Percentiles rank a stretch among this genome's conserved stretches.
phyloP scores from a whole-genome alignment of 1,284 basidiomycete genomes.

The Ustilago loliicola region DNA sequence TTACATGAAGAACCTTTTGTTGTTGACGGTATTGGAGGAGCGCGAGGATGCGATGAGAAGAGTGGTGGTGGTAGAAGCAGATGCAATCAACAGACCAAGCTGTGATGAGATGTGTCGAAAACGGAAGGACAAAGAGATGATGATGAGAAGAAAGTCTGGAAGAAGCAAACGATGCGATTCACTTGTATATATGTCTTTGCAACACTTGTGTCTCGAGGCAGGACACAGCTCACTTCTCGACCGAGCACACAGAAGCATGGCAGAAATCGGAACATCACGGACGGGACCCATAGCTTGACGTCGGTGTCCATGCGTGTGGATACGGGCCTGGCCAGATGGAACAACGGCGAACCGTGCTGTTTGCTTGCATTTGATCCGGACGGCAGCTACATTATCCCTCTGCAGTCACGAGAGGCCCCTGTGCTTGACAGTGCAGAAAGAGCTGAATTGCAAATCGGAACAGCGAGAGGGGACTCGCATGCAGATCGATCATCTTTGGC shows the following conservation, averaged over 20 bases:
- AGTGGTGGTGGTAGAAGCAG: conserved; percentile 25
- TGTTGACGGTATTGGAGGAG: not conserved
- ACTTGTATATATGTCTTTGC: conserved; percentile 47
- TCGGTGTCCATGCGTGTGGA: conserved; percentile 4
- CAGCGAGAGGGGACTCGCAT: not conserved
- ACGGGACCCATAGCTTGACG: conserved; percentile 6
- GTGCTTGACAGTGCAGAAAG: not conserved
- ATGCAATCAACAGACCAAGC: conserved; percentile 13
- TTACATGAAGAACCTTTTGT: conserved; percentile 17
- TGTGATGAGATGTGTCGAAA: conserved; percentile 8
- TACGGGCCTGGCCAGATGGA: not conserved
- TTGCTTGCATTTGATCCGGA: conserved; percentile 1
- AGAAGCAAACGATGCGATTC: conserved; percentile 1
- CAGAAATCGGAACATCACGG: conserved; percentile 40
- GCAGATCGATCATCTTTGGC: conserved; percentile 10
- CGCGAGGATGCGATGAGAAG: conserved; percentile 1
- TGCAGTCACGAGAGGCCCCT: not conserved
- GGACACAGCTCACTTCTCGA: not conserved
- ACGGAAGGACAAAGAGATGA: conserved; percentile 2
- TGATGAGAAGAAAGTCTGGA: conserved; percentile 12
- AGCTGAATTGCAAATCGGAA: not conserved
- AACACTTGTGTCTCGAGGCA: conserved; percentile 36
- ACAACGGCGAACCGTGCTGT: conserved; percentile 5
- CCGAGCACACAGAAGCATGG: not conserved
- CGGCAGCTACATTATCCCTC: not conserved